Base-by-base conservation (phyloP, 1,139 yeast species). In the Pichia sp. region DNA sequence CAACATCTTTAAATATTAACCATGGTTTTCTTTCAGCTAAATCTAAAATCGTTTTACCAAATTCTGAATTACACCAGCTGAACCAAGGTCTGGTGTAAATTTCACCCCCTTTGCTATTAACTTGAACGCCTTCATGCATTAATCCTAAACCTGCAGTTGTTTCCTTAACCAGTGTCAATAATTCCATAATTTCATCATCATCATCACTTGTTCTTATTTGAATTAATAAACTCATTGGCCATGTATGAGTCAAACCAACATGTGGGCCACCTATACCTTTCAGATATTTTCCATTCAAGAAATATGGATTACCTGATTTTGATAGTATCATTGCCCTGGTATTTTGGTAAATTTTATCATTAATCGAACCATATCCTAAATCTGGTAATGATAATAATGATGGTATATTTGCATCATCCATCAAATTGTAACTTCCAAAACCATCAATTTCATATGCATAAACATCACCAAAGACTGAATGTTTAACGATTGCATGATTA, bases 381-480 rank as follows among this genome's bases (percentile, higher is more conserved):
- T 87, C 93, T 0, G 96, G 96, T 33, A 90, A 73, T 0, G 96
- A 79, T 43, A 89, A 71, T 43, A 89, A 73, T 0, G 96, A 87
- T 0, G 96, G 96, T 34, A 90, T 75, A 61, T 89, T 89, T 27
- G 96, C 96, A 68, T 89, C 96, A 67, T 89, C 96, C 95, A 90
- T 88, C 55, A 83, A 73, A 16, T 80, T 70, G 0, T 76, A 60
- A 33, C 95, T 77, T 1, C 96, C 96, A 65, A 78, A 90, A 0
- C 96, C 96, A 66, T 89, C 96, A 11, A 89, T 84, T 65, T 89
- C 96, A 61, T 84, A 89, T 0, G 96, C 96, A 61, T 81, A 87
- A 1, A 89, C 96, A 55, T 76, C 74, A 1, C 96, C 96, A 67
- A 73, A 84, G 5, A 62, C 69, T 2, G 87, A 84, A 66, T 89